These are phyloP conservation scores for Aspergillus biplanus DNA, from an alignment of 495 filamentous ascomycete species.

Conservation along the genomic window DNA sequence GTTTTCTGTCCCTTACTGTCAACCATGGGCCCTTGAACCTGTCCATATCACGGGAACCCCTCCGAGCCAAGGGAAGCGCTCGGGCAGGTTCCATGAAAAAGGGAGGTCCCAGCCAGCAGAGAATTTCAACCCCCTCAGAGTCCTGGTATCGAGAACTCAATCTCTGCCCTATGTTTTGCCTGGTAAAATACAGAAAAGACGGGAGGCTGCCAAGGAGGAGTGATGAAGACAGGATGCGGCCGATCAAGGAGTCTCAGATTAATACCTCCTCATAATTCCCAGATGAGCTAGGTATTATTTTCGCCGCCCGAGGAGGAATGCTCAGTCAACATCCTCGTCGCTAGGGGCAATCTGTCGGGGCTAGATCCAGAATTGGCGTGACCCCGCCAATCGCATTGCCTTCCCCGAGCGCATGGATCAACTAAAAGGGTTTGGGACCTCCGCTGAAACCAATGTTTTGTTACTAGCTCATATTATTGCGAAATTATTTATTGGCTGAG, in stretches of 20 bases:
- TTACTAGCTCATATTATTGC: not conserved
- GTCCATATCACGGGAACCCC: not conserved
- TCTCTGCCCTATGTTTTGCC: not conserved
- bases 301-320: too few relatives aligned
- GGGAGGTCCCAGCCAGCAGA: not conserved
- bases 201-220: not conserved
- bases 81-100: not conserved
- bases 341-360: slow-evolving; percentile 30
- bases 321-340: slow-evolving; percentile 16
- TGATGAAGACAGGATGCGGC: not conserved
- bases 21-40: not conserved
- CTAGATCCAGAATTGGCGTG: slow-evolving; percentile 9
- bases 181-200: not conserved
- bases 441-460: not conserved
- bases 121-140: not conserved
- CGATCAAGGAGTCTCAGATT: not conserved
- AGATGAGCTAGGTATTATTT: too few relatives aligned
- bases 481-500: slow-evolving; percentile 14
- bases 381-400: slow-evolving; percentile 21
- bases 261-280: not conserved
- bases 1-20: not conserved
- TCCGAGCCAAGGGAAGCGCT: not conserved
- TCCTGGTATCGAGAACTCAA: not conserved
- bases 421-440: not conserved
- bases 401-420: slow-evolving; percentile 9